Percentiles rank a stretch among this genome's conserved stretches.
phyloP scores from a whole-genome alignment of 2,329 filamentous ascomycete genomes.

The Aspergillus phoenicis region DNA sequence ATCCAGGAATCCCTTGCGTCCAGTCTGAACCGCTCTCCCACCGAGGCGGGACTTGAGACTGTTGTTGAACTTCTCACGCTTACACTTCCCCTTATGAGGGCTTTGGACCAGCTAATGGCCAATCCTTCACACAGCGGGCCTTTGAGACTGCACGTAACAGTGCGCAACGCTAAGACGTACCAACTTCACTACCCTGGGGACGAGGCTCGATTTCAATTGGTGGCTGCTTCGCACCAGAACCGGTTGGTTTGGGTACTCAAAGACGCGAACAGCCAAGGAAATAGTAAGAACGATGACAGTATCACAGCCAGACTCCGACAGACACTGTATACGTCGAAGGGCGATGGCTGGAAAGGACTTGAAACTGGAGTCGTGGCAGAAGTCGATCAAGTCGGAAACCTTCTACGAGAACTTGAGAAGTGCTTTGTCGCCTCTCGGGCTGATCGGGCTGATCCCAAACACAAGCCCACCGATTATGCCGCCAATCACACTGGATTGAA shows the following conservation, averaged over 20 bases:
- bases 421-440: constrained; percentile 26
- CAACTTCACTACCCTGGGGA: constrained; percentile 40
- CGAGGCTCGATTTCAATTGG: constrained; percentile 37
- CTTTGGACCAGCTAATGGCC: constrained; percentile 39
- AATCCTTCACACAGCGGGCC: constrained; percentile 26
- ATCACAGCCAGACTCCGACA: constrained; percentile 31
- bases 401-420: constrained; percentile 36
- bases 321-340: constrained; percentile 39
- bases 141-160: constrained; percentile 35
- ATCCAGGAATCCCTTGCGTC: constrained; percentile 43
- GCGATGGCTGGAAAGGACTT: constrained; percentile 45
- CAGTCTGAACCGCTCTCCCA: constrained; percentile 36
- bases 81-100: constrained; percentile 42
- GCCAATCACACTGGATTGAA: neutral
- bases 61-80: constrained; percentile 36
- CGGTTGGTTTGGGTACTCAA: constrained; percentile 41
- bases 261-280: constrained; percentile 26
- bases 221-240: constrained; percentile 29
- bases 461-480: neutral
- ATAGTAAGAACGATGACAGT: constrained; percentile 21
- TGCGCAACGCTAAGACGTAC: constrained; percentile 40
- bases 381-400: constrained; percentile 34
- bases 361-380: constrained; percentile 41
- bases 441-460: constrained; percentile 3
- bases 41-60: constrained; percentile 33